These are phyloP conservation scores for Candida saitoana DNA, from an alignment of 805 yeast genomes.

Conservation along the genomic window DNA sequence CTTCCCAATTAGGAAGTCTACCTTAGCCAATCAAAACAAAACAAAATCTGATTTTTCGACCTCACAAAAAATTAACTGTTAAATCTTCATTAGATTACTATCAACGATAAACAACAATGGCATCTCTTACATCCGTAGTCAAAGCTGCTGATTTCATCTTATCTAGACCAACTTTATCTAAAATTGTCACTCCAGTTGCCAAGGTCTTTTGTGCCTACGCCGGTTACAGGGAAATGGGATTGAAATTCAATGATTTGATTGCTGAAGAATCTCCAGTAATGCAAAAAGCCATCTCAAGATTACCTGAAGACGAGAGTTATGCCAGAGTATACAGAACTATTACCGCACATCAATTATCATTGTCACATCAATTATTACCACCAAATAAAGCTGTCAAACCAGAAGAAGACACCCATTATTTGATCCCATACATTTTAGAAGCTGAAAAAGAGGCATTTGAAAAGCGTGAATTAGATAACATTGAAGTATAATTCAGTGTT, in stretches of 20 bases:
- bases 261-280: conserved; percentile 82
- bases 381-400: conserved; percentile 70
- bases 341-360: conserved; percentile 84
- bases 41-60: conserved; percentile 15
- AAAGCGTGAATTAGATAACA: conserved; percentile 83
- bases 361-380: conserved; percentile 84
- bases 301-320: conserved; percentile 79
- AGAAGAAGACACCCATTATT: conserved; percentile 77
- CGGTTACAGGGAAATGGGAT: conserved; percentile 94
- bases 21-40: conserved; percentile 22
- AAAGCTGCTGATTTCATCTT: conserved; percentile 75
- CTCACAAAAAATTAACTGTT: conserved; percentile 1
- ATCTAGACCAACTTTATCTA: conserved; percentile 73
- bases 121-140: conserved; percentile 64
- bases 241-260: conserved; percentile 82
- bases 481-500: conserved; percentile 32
- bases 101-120: conserved; percentile 30
- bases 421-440: conserved; percentile 86
- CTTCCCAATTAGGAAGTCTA: conserved; percentile 24
- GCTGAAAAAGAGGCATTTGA: conserved; percentile 90
- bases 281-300: conserved; percentile 84
- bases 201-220: conserved; percentile 66
- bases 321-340: conserved; percentile 90
- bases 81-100: neutral
- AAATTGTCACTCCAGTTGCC: conserved; percentile 76